These are phyloP conservation scores for Lactarius sanguifluus DNA, from an alignment of 768 basidiomycete genomes.

Conservation along the genomic window DNA sequence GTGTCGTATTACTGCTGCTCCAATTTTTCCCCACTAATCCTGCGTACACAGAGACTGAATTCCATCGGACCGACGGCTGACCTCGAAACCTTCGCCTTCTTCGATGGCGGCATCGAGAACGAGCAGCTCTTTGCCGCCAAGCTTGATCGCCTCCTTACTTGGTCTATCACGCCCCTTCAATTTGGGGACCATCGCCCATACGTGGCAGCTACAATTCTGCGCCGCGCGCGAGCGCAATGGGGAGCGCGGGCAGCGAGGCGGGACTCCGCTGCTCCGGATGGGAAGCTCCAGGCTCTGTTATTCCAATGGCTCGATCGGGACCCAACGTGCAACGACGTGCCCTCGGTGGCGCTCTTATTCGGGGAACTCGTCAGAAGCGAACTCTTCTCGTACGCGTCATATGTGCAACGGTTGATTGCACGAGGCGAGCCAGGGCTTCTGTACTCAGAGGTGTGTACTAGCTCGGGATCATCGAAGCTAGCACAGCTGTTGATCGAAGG, in stretches of 20 bases:
- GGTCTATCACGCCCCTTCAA: conserved; percentile 78
- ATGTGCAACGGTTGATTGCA: conserved; percentile 79
- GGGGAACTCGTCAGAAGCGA: conserved; percentile 69
- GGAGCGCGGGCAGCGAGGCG: conserved; percentile 63
- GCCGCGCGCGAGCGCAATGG: conserved; percentile 58
- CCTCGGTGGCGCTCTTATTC: conserved; percentile 63
- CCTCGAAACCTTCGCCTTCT: conserved; percentile 57
- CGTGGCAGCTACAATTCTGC: conserved; percentile 68
- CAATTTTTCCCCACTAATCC: neutral
- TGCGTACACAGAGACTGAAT: conserved; percentile 59
- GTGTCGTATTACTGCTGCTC: neutral
- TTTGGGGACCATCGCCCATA: conserved; percentile 81
- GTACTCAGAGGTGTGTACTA: conserved; percentile 47
- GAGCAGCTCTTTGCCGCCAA: conserved; percentile 55
- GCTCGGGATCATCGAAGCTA: neutral
- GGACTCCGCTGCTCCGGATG: conserved; percentile 57
- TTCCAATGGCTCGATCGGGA: conserved; percentile 83
- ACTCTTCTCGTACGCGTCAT: conserved; percentile 71
- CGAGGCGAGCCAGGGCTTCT: conserved; percentile 67
- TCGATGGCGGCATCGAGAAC: conserved; percentile 44
- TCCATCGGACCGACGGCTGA: conserved; percentile 68
- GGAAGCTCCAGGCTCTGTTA: conserved; percentile 69
- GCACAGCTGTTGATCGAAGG: neutral
- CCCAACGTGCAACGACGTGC: conserved; percentile 53
- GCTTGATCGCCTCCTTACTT: conserved; percentile 71